phyloP scores from a whole-genome alignment of 176 grass and related monocot genomes.

The Tillandsia leiboldiana region DNA sequence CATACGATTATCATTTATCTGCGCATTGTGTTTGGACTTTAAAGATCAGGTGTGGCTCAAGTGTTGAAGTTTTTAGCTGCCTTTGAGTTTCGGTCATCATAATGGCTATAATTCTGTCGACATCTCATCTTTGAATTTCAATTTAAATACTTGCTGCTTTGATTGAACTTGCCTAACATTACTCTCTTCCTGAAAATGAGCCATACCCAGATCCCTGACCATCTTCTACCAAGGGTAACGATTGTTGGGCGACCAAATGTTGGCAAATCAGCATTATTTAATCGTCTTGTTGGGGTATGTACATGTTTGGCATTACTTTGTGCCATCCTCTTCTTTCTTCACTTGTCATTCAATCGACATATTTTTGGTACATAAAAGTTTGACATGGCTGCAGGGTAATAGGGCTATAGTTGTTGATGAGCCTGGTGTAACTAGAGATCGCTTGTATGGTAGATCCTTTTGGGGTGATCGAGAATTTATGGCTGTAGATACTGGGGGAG shows the following conservation, averaged over 20 bases:
- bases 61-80: no score
- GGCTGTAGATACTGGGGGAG: slow-evolving; percentile 87
- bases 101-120: no score
- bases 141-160: slow-evolving; percentile 1
- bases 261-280: slow-evolving; percentile 90
- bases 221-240: slow-evolving; percentile 69
- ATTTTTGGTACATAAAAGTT: slow-evolving; percentile 3
- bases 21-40: no score
- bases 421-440: slow-evolving; percentile 89
- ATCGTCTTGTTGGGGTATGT: slow-evolving; percentile 84
- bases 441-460: slow-evolving; percentile 66
- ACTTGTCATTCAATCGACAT: background rate
- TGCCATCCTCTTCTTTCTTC: slow-evolving; percentile 3
- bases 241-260: slow-evolving; percentile 94
- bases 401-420: slow-evolving; percentile 92
- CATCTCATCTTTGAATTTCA: background rate
- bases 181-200: background rate
- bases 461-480: slow-evolving; percentile 78
- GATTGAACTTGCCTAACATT: background rate
- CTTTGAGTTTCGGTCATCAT: no score
- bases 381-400: slow-evolving; percentile 34
- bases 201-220: slow-evolving; percentile 59
- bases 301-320: slow-evolving; percentile 5
- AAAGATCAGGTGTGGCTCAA: no score
- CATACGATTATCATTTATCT: background rate